Conservation (phyloP, 352 stramenopile genomes). For the Globisporangium middletonii region DNA sequence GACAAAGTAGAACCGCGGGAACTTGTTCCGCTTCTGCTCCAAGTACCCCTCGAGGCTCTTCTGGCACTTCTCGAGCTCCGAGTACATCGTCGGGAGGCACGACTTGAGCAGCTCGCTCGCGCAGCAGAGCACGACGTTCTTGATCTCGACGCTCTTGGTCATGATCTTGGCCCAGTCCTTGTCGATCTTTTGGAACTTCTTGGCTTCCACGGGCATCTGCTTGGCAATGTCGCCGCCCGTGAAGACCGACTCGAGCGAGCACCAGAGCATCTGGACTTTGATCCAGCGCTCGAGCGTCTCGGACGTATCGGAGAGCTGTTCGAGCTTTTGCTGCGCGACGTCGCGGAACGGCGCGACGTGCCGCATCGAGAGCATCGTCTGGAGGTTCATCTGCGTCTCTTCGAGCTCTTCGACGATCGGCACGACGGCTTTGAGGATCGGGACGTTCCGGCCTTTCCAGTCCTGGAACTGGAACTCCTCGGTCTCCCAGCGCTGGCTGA, state of each 20-base stretch:
- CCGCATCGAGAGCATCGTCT: slow-evolving; percentile 97
- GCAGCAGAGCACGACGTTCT: slow-evolving; percentile 92
- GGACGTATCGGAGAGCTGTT: slow-evolving; percentile 93
- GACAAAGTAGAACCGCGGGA: slow-evolving; percentile 99
- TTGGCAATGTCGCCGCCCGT: slow-evolving; percentile 98
- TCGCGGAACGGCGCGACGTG: slow-evolving; percentile 96
- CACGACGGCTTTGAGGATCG: slow-evolving; percentile 94
- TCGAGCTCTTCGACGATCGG: slow-evolving; percentile 97
- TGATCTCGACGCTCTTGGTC: slow-evolving; percentile 88
- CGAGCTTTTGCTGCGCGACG: slow-evolving; percentile 91
- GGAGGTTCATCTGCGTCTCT: slow-evolving; percentile 97
- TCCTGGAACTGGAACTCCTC: slow-evolving; percentile 95
- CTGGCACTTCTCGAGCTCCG: slow-evolving; percentile 97
- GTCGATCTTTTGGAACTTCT: slow-evolving; percentile 97
- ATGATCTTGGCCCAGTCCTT: slow-evolving; percentile 99
- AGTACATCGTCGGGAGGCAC: slow-evolving; percentile 95
- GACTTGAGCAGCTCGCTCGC: slow-evolving; percentile 96
- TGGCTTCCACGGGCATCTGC: slow-evolving; percentile 97
- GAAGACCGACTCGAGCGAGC: slow-evolving; percentile 97
- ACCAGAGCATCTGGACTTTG: slow-evolving; percentile 98
- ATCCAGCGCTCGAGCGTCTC: slow-evolving; percentile 98
- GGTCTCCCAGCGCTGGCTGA: slow-evolving; percentile 90
- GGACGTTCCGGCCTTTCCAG: slow-evolving; percentile 92
- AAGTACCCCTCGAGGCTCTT: slow-evolving; percentile 98
- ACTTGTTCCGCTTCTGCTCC: slow-evolving; percentile 98